phyloP scores from a whole-genome alignment of 441 rosid species.

The Sinapis alba region DNA sequence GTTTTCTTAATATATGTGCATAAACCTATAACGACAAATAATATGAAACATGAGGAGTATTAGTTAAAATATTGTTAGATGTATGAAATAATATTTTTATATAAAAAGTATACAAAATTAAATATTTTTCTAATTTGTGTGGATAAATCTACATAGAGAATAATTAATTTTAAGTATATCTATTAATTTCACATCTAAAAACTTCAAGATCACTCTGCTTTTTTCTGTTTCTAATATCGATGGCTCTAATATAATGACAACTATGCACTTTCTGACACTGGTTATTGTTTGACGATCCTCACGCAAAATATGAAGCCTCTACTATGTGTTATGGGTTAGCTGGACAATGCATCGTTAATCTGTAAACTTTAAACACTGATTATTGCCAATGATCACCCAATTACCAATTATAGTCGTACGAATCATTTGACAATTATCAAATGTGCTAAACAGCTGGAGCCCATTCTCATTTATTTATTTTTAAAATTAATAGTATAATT shows the following conservation, averaged over 20 bases:
- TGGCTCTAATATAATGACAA: slow-evolving; percentile 7
- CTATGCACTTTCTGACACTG: slow-evolving; percentile 19
- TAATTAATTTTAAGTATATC: neutral
- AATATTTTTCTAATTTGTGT: no score
- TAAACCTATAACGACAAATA: no score
- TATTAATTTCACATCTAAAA: neutral
- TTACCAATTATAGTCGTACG: neutral
- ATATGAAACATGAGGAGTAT: no score
- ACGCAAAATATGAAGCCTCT: neutral
- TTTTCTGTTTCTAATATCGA: neutral
- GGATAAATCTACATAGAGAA: no score
- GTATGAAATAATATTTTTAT: no score
- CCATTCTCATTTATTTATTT: slow-evolving; percentile 35
- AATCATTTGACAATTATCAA: slow-evolving; percentile 40
- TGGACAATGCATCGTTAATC: neutral
- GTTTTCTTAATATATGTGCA: no score
- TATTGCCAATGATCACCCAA: slow-evolving; percentile 20
- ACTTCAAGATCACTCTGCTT: neutral
- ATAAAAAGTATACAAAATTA: no score
- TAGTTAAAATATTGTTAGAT: no score
- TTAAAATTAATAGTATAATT: neutral
- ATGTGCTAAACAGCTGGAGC: slow-evolving; percentile 49
- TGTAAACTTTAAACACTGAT: neutral
- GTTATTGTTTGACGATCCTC: neutral
- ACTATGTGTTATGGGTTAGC: neutral